A percentile compares a stretch with the other conserved stretches of the same genome.
Conservation (phyloP, 306 rosid species). For the Cicer cuneatum region DNA sequence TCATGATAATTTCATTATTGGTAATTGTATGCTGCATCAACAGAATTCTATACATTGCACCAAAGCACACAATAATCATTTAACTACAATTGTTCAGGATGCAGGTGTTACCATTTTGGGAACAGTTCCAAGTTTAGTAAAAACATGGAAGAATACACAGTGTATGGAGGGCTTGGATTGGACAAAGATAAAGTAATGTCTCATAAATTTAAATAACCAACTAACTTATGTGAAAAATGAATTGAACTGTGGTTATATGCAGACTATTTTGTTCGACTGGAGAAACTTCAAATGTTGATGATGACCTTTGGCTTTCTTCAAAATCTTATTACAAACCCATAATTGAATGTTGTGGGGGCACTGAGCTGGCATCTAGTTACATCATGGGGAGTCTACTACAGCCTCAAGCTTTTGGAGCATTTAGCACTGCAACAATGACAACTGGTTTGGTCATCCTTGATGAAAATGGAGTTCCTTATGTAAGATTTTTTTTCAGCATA, state of each 20-base stretch:
- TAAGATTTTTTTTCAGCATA: conserved; percentile 40
- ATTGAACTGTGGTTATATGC: conserved; percentile 46
- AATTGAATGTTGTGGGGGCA: conserved; percentile 84
- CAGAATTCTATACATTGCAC: conserved; percentile 10
- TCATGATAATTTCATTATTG: background rate
- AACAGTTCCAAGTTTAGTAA: conserved; percentile 94
- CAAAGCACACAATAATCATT: conserved; percentile 18
- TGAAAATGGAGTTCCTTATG: conserved; percentile 76
- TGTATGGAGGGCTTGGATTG: conserved; percentile 93
- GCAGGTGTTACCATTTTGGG: conserved; percentile 92
- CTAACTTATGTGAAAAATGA: conserved; percentile 12
- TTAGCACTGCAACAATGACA: conserved; percentile 76
- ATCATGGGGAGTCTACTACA: conserved; percentile 67
- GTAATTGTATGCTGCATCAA: background rate
- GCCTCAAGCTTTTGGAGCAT: conserved; percentile 93
- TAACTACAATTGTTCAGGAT: conserved; percentile 63
- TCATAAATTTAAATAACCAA: conserved; percentile 15
- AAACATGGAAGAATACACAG: conserved; percentile 83
- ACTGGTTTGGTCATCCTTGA: conserved; percentile 76
- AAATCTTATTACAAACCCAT: conserved; percentile 75
- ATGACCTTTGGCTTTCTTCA: conserved; percentile 97
- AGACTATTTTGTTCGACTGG: conserved; percentile 79
- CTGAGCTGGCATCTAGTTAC: conserved; percentile 79
- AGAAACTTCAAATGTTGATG: conserved; percentile 84
- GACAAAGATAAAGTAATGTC: conserved; percentile 82